These are phyloP conservation scores for Fusarium camptoceras DNA, from an alignment of 2,329 filamentous ascomycete genomes.

Conservation along the genomic window DNA sequence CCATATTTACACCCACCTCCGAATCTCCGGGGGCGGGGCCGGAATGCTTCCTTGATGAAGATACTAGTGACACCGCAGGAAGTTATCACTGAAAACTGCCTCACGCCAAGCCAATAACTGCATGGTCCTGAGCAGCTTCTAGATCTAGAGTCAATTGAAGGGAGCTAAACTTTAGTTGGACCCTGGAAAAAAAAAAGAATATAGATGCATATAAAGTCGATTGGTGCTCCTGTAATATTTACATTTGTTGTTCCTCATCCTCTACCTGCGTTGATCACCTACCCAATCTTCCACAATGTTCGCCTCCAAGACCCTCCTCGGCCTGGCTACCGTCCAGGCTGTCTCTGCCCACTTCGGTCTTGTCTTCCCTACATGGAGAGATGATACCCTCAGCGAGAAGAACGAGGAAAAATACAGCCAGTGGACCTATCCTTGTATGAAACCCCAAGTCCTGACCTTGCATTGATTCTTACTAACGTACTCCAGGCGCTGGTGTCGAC, in stretches of 20 bases:
- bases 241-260: constrained; percentile 3
- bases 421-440: constrained; percentile 64
- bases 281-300: constrained; percentile 41
- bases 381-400: constrained; percentile 57
- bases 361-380: constrained; percentile 61
- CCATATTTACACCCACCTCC: constrained; percentile 34
- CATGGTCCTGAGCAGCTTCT: constrained; percentile 13
- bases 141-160: constrained; percentile 11
- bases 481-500: constrained; percentile 61
- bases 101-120: constrained; percentile 35
- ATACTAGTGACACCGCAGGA: constrained; percentile 19
- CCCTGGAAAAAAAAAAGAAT: constrained; percentile 1
- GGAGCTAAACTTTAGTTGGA: constrained; percentile 19
- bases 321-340: constrained; percentile 52
- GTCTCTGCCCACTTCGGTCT: constrained; percentile 63
- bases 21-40: constrained; percentile 28
- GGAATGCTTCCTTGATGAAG: constrained; percentile 4
- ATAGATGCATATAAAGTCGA: constrained; percentile 32
- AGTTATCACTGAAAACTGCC: constrained; percentile 29
- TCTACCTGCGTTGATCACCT: not conserved
- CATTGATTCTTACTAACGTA: constrained; percentile 5
- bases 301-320: constrained; percentile 49
- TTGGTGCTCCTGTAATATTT: constrained; percentile 6
- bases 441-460: not conserved
- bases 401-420: constrained; percentile 58